phyloP scores from a whole-genome alignment of 441 rosid genomes.

The Viola pubescens region DNA sequence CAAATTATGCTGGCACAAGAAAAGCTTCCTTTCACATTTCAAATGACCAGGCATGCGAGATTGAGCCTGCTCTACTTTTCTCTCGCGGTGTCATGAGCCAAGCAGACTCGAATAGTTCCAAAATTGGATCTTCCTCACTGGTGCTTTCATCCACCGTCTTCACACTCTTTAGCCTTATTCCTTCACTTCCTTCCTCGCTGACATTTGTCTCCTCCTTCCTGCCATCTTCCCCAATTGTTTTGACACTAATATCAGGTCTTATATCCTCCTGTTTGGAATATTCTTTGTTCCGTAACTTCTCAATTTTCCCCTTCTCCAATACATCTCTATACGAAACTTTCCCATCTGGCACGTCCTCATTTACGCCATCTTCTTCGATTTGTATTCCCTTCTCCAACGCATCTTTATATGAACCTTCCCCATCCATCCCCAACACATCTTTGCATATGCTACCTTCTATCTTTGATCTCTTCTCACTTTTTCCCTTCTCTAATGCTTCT shows the following conservation, averaged over 20 bases:
- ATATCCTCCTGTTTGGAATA: not conserved
- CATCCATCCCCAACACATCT: not conserved
- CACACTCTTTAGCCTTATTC: not conserved
- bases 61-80: constrained; percentile 14
- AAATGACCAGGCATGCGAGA: constrained; percentile 24
- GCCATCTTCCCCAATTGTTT: not conserved
- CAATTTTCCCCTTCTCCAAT: constrained; percentile 33
- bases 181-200: not conserved
- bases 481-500: no score
- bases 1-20: not conserved
- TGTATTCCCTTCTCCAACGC: no score
- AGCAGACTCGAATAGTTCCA: constrained; percentile 42
- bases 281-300: constrained; percentile 5
- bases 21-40: constrained; percentile 4
- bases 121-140: constrained; percentile 24
- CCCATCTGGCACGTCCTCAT: not conserved
- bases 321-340: constrained; percentile 29
- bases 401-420: constrained; percentile 20
- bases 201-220: not conserved
- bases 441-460: not conserved
- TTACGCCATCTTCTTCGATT: no score
- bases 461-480: not conserved
- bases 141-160: not conserved
- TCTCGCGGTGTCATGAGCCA: constrained; percentile 37
- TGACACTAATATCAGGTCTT: not conserved